Base-by-base conservation (phyloP, 768 basidiomycete species). In the Xerocomellus intermedius region DNA sequence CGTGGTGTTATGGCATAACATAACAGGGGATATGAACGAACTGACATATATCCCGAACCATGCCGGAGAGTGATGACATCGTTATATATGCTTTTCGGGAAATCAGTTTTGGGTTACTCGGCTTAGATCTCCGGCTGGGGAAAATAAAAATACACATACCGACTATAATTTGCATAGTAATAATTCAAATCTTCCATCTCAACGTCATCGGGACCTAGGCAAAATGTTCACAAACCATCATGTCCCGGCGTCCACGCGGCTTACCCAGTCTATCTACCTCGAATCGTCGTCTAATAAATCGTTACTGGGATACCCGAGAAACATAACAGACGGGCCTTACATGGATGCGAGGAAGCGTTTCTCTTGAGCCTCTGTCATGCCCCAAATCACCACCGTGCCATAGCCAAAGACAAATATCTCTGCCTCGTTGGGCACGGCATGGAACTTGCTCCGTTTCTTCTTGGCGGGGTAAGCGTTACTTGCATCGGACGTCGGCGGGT, bases 181-280 rank as follows among this genome's bases (percentile, higher is more conserved):
- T 87, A 97, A 73, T 96, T 96, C 33, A 98, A 76, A 67, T 98
- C 95, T 76, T 98, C 95, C 90, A 92, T 94, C 72, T 98, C 94
- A 26, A 94, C 78, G 58, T 89, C 88, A 32, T 95, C 89, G n/a
- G 88, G 77, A 35, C 86, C 92, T 93, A 58, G n/a, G 51, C 48
- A 50, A 48, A 21, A 45, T 19, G 38, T 28, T 54, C 41, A 21
- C 42, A 59, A 50, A 30, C 39, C 45, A 35, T 46, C 35, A 30
- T 26, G 43, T 43, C n/a, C 42, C 55, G 16, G 42, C 22, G 14
- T 58, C 39, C n/a, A 38, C 14, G 30, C 14, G 24, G 64, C 79
- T 54, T 65, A 91, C 91, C 79, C 42, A 96, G 75, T 67, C 86
- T 89, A 59, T 96, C 95, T 24, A 93, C 81, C 69, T 96, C 94